phyloP scores from a whole-genome alignment of 2,329 filamentous ascomycete genomes.

The Dactylellina haptotyla region DNA sequence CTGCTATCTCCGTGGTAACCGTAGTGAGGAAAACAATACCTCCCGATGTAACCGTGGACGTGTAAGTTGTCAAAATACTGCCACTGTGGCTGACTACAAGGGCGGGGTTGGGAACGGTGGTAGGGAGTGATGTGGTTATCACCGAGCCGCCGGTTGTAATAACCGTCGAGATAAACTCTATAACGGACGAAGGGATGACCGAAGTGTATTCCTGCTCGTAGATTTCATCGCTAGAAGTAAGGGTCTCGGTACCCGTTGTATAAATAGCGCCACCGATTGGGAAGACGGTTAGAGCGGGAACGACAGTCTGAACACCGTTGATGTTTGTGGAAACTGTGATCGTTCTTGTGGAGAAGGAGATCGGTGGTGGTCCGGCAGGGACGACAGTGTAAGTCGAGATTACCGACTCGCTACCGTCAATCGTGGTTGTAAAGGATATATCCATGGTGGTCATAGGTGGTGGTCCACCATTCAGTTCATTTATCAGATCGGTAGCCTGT shows the following conservation, averaged over 20 bases:
- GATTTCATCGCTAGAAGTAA: slow-evolving; percentile 16
- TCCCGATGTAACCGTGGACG: slow-evolving; percentile 16
- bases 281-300: slow-evolving; percentile 19
- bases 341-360: slow-evolving; percentile 23
- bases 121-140: slow-evolving; percentile 20
- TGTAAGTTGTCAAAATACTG: slow-evolving; percentile 16
- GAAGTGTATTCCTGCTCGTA: slow-evolving; percentile 6
- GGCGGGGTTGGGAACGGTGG: slow-evolving; percentile 15
- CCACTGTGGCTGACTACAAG: not conserved
- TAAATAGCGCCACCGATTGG: slow-evolving; percentile 38
- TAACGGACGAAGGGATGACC: slow-evolving; percentile 36
- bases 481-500: slow-evolving; percentile 21
- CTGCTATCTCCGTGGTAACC: slow-evolving; percentile 13
- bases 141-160: slow-evolving; percentile 8
- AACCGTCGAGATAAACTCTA: slow-evolving; percentile 1
- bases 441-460: slow-evolving; percentile 31
- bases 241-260: not conserved
- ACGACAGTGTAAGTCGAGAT: slow-evolving; percentile 21
- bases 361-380: not conserved
- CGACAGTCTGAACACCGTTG: slow-evolving; percentile 15
- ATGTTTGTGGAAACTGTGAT: slow-evolving; percentile 19
- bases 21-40: not conserved
- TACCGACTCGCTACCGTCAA: slow-evolving; percentile 16
- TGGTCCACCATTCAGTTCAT: not conserved
- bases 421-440: slow-evolving; percentile 16